Base-by-base conservation (phyloP, 2,329 filamentous ascomycete species). In the Epicoccum sorghinum region DNA sequence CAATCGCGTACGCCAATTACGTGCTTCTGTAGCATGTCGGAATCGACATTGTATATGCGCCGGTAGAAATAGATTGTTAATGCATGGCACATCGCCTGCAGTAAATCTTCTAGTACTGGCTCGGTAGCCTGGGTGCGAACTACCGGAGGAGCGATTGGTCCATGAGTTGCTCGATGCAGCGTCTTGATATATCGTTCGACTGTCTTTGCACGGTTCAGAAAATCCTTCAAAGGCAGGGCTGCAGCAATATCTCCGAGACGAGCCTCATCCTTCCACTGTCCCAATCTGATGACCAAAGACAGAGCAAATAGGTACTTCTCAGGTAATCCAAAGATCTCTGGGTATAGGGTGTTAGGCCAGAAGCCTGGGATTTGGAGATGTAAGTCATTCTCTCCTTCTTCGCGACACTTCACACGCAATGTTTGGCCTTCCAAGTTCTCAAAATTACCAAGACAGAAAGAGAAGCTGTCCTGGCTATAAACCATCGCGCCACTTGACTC, bases 41-140 rank as follows among this genome's bases (percentile, higher is more conserved):
- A 68, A 29, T 77, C 75, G 4, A 78, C 54, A 35, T 78, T 69
- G 58, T 77, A 74, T 7, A 81, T 74, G 4, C 77, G 66, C 1
- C 78, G 70, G 55, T 80, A 79, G 42, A 80, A 80, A 59, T 78
- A 80, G 3, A 81, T 79, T 4, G 75, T 64, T 9, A 80, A 57
- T 0, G 78, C 77, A 30, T 78, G 71, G 7, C 78, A 75, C 50
- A 81, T 75, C 7, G 77, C 77, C 0, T 70, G 58, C 0, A 75
- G 60, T 58, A 77, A 71, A 44, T 62, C 68, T 4, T 67, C 60
- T 10, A 71, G 57, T 4, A 69, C 55, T 55, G 47, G 49, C 29
- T 48, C 45, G 3, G 27, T 10, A 27, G 4, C 9, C 12, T 35
- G 27, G n/a, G 23, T n/a, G 7, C 1, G 12, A 4, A 25, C 29